A percentile compares a stretch with the other conserved stretches of the same genome.
Conservation (phyloP, 1,284 basidiomycete species). For the Sphagnurus paluster region DNA sequence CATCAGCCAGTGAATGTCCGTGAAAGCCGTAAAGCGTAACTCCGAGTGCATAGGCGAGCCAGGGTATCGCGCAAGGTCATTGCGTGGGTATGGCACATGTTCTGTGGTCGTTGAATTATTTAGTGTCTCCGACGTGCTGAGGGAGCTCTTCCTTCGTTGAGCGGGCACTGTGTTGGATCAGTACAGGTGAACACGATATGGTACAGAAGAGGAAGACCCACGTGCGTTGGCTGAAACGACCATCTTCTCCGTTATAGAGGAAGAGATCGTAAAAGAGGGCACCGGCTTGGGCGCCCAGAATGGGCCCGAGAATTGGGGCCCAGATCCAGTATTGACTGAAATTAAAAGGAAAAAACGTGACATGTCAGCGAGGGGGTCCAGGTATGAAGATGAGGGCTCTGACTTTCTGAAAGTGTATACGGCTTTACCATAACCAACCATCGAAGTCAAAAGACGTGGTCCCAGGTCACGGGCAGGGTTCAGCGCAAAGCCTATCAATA, state of each 20-base stretch:
- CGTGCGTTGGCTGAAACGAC: constrained; percentile 46
- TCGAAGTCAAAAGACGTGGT: constrained; percentile 50
- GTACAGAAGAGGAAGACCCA: constrained; percentile 31
- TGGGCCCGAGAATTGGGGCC: constrained; percentile 55
- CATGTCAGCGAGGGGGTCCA: too few species aligned
- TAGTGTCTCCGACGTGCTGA: too few species aligned
- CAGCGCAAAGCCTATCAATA: constrained; percentile 44
- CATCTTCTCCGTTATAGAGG: constrained; percentile 50
- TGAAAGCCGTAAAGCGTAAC: too few species aligned
- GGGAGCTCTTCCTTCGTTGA: too few species aligned
- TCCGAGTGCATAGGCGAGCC: too few species aligned
- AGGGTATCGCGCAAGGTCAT: too few species aligned
- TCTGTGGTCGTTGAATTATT: too few species aligned
- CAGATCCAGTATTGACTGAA: constrained; percentile 65
- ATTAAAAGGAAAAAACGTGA: too few species aligned
- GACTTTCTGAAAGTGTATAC: constrained; percentile 42
- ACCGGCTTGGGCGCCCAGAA: constrained; percentile 49
- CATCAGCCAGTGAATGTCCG: too few species aligned
- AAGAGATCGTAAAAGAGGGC: constrained; percentile 53
- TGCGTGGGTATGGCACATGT: too few species aligned
- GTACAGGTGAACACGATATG: too few species aligned
- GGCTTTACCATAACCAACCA: constrained; percentile 50
- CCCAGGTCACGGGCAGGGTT: constrained; percentile 61
- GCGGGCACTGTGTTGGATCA: too few species aligned
- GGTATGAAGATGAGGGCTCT: constrained; percentile 13